phyloP scores from a whole-genome alignment of 495 filamentous ascomycete species.

The Durotheca rogersii region DNA sequence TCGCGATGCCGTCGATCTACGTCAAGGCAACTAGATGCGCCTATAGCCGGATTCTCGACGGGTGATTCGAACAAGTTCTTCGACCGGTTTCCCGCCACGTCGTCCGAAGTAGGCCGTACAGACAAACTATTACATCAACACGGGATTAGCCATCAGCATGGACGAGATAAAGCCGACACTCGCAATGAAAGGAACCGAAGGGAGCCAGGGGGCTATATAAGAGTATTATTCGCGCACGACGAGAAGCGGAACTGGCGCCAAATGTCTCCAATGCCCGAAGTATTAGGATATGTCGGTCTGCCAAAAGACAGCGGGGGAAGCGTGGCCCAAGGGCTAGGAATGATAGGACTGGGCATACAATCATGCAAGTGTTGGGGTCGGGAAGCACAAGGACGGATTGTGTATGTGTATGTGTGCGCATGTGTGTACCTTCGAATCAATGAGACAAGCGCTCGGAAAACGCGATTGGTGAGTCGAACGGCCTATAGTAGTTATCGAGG shows the following conservation, averaged over 20 bases:
- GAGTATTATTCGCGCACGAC: neutral
- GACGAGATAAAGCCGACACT: neutral
- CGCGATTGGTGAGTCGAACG: slow-evolving; percentile 32
- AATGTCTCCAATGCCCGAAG: neutral
- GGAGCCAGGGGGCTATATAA: neutral
- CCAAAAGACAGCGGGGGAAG: neutral
- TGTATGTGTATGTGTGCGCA: too few relatives aligned
- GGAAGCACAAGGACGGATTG: slow-evolving; percentile 14
- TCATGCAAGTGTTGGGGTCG: slow-evolving; percentile 23
- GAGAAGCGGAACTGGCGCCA: neutral
- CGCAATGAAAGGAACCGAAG: neutral
- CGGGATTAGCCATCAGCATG: slow-evolving; percentile 7
- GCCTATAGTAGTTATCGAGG: slow-evolving; percentile 23
- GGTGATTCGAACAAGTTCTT: neutral
- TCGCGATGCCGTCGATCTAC: slow-evolving; percentile 2
- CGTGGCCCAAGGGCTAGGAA: neutral
- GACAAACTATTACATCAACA: neutral
- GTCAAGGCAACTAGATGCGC: neutral
- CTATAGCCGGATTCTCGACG: slow-evolving; percentile 2
- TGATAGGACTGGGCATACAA: slow-evolving; percentile 1
- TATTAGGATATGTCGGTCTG: neutral
- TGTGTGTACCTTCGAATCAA: slow-evolving; percentile 28
- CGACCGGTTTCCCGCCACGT: neutral
- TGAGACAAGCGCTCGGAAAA: slow-evolving; percentile 26
- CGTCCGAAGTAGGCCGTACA: neutral